These are phyloP conservation scores for Pythium plurisporium DNA, from an alignment of 352 stramenopile species.

Conservation along the genomic window DNA sequence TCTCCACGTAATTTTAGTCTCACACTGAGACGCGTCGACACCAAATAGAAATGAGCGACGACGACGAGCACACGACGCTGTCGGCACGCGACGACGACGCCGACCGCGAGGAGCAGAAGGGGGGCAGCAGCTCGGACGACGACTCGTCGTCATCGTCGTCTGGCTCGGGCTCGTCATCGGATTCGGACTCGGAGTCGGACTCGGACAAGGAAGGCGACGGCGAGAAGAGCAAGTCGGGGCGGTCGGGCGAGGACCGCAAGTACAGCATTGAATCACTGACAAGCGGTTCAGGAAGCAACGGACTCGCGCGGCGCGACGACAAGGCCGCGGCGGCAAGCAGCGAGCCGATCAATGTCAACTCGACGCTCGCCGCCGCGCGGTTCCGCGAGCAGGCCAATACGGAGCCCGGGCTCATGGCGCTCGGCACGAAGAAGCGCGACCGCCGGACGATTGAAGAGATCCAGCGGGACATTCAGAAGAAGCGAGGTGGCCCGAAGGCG, in stretches of 20 bases:
- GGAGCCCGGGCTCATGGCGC: slow-evolving; percentile 54
- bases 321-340: slow-evolving; percentile 13
- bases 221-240: slow-evolving; percentile 3
- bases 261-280: slow-evolving; percentile 34
- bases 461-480: slow-evolving; percentile 72
- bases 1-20: too few species aligned
- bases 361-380: slow-evolving; percentile 53
- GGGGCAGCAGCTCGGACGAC: slow-evolving; percentile 44
- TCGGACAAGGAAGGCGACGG: slow-evolving; percentile 35
- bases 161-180: slow-evolving; percentile 62
- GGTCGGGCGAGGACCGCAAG: slow-evolving; percentile 25
- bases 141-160: slow-evolving; percentile 53
- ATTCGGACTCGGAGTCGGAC: slow-evolving; percentile 72
- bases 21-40: too few species aligned
- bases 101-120: slow-evolving; percentile 28
- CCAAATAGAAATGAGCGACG: slow-evolving; percentile 34
- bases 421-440: slow-evolving; percentile 81
- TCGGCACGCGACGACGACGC: slow-evolving; percentile 23
- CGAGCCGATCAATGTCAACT: slow-evolving; percentile 69
- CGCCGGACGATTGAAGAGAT: slow-evolving; percentile 88
- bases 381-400: slow-evolving; percentile 58
- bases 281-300: slow-evolving; percentile 10
- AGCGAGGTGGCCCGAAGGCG: slow-evolving; percentile 28
- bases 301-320: slow-evolving; percentile 13
- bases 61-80: slow-evolving; percentile 18